Conservation (phyloP, 352 stramenopile genomes). For the Phytophthora pistaciae region DNA sequence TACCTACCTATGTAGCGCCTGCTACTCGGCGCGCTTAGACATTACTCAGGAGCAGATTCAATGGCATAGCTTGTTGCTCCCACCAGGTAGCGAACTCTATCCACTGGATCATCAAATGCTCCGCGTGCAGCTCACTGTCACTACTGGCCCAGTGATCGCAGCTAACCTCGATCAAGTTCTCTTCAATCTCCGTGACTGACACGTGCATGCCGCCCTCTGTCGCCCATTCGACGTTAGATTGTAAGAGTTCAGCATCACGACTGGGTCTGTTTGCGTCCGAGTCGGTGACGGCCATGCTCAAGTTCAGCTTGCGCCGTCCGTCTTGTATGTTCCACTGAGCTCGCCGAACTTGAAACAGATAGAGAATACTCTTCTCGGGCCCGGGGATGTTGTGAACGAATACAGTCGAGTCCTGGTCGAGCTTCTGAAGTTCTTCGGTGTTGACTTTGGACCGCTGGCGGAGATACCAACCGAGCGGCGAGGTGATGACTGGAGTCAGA, state of each 20-base stretch:
- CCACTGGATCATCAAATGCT: slow-evolving; percentile 62
- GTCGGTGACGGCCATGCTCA: slow-evolving; percentile 34
- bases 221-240: slow-evolving; percentile 36
- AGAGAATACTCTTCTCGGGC: slow-evolving; percentile 14
- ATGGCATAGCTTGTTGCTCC: slow-evolving; percentile 59
- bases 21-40: too few relatives aligned
- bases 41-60: slow-evolving; percentile 56
- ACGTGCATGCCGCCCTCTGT: slow-evolving; percentile 39
- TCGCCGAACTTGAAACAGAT: slow-evolving; percentile 27
- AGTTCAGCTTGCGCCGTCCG: slow-evolving; percentile 20
- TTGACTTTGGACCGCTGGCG: slow-evolving; percentile 23
- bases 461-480: slow-evolving; percentile 29
- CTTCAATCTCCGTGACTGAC: slow-evolving; percentile 34
- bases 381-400: slow-evolving; percentile 34
- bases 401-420: slow-evolving; percentile 35
- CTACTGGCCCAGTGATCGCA: slow-evolving; percentile 45
- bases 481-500: slow-evolving; percentile 32
- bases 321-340: slow-evolving; percentile 19
- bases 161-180: slow-evolving; percentile 32
- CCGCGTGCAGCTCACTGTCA: slow-evolving; percentile 46
- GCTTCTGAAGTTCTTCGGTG: slow-evolving; percentile 33
- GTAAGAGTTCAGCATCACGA: slow-evolving; percentile 27
- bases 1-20: too few relatives aligned
- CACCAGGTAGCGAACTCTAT: slow-evolving; percentile 57
- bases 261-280: slow-evolving; percentile 38